Conservation (phyloP, 257 asterid species). For the Solanum dulcamara region DNA sequence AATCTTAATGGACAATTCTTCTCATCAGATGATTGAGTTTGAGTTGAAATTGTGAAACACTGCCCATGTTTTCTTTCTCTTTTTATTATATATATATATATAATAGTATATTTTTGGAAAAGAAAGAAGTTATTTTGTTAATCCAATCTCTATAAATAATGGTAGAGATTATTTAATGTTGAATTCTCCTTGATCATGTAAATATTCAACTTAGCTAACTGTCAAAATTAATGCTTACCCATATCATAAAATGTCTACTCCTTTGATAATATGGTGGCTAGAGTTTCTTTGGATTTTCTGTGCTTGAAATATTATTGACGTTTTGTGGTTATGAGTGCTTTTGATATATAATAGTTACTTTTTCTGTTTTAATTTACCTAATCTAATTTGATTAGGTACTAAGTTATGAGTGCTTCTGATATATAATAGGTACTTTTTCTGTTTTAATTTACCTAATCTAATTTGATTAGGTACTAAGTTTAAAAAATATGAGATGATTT, state of each 20-base stretch:
- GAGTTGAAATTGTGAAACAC: neutral
- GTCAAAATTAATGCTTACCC: neutral
- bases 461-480: neutral
- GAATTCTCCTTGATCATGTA: neutral
- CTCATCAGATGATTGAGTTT: conserved; percentile 31
- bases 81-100: neutral
- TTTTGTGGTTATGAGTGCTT: neutral
- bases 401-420: neutral
- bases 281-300: neutral
- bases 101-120: neutral
- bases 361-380: no score
- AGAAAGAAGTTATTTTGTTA: neutral
- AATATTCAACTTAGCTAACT: neutral
- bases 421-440: no score
- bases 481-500: neutral
- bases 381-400: neutral
- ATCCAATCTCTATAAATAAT: neutral
- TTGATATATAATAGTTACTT: no score
- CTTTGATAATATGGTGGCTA: neutral
- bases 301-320: neutral
- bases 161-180: neutral
- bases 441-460: no score
- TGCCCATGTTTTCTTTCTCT: neutral
- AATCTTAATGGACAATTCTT: conserved; percentile 52
- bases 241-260: neutral